Percentiles rank a stretch among this genome's conserved stretches.
phyloP scores from a whole-genome alignment of 768 basidiomycete species.

The Leccinum imitatum region DNA sequence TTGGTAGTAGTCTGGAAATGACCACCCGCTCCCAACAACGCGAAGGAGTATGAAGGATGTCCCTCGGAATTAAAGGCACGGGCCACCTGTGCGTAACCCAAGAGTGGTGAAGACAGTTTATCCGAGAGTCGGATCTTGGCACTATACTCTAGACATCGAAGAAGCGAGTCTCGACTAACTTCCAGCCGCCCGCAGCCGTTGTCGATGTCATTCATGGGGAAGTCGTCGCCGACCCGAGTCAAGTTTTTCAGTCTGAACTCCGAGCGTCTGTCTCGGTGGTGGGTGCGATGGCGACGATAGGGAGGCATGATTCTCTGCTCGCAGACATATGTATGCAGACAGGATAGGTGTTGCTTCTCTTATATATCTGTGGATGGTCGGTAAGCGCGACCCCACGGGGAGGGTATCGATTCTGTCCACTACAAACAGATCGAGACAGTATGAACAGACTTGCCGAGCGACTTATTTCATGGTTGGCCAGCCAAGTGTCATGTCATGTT shows the following conservation, averaged over 20 bases:
- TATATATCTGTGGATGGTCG: background rate
- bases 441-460: too few relatives aligned
- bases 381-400: background rate
- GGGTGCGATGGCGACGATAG: background rate
- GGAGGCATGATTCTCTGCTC: background rate
- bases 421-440: too few relatives aligned
- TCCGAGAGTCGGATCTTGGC: too few relatives aligned
- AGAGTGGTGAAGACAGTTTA: too few relatives aligned
- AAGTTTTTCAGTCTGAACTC: background rate
- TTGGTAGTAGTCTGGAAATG: too few relatives aligned
- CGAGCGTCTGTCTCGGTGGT: background rate
- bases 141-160: background rate
- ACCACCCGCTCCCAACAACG: too few relatives aligned
- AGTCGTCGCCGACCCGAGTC: background rate
- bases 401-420: too few relatives aligned
- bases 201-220: background rate
- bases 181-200: background rate
- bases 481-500: background rate
- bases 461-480: background rate
- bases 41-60: too few relatives aligned
- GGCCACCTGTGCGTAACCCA: too few relatives aligned
- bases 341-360: too few relatives aligned
- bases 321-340: background rate
- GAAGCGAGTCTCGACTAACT: background rate
- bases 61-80: too few relatives aligned